These are phyloP conservation scores for Fomitopsis pulvina DNA, from an alignment of 768 basidiomycete genomes.

Conservation along the genomic window DNA sequence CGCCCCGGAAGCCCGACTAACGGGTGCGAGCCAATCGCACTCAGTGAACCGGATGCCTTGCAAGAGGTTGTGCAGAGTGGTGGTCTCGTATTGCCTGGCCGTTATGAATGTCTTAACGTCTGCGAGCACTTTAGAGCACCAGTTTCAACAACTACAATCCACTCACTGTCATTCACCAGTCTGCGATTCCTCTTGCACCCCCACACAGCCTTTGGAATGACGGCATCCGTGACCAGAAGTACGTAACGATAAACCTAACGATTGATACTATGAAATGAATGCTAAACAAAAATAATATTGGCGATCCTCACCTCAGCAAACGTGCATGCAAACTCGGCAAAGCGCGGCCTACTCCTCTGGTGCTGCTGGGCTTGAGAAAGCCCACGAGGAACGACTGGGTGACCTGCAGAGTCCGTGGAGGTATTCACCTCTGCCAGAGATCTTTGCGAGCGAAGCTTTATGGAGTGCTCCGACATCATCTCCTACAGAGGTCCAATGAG, in stretches of 20 bases:
- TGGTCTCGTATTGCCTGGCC: conserved; percentile 73
- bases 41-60: conserved; percentile 70
- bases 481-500: conserved; percentile 38
- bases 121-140: conserved; percentile 22
- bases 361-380: conserved; percentile 41
- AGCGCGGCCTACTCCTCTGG: conserved; percentile 58
- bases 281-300: too few species aligned
- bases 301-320: conserved; percentile 49
- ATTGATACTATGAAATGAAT: background rate
- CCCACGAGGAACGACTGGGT: conserved; percentile 38
- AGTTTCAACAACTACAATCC: background rate
- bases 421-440: conserved; percentile 29
- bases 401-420: conserved; percentile 49
- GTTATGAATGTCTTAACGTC: conserved; percentile 71
- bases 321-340: conserved; percentile 68
- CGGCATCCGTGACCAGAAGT: conserved; percentile 49
- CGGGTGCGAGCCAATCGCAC: conserved; percentile 73
- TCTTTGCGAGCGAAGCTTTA: conserved; percentile 49
- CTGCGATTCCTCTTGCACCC: conserved; percentile 63
- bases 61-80: conserved; percentile 68
- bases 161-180: conserved; percentile 49
- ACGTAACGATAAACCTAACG: conserved; percentile 67
- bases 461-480: conserved; percentile 65
- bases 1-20: conserved; percentile 26
- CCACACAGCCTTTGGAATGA: conserved; percentile 78